phyloP scores from a whole-genome alignment of 2,329 filamentous ascomycete species.

The Diaporthe amygdali region DNA sequence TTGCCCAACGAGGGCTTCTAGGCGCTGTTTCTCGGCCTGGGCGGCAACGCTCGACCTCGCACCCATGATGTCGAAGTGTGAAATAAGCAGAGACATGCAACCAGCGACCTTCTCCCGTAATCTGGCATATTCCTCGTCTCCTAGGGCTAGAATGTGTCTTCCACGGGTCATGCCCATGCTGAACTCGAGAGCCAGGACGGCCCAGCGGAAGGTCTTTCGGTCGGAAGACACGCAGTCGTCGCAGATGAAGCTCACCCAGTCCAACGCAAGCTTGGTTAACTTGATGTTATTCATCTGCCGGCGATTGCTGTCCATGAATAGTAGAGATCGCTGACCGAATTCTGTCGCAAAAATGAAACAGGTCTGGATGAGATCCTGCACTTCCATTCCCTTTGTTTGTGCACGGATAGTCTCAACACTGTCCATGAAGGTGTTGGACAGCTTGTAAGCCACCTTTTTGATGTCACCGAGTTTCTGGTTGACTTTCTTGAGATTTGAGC shows the following conservation, averaged over 20 bases:
- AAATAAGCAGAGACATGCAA: conserved; percentile 96
- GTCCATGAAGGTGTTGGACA: conserved; percentile 98
- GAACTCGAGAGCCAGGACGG: conserved; percentile 92
- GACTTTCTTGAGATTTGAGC: conserved; percentile 91
- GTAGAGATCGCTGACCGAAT: conserved; percentile 91
- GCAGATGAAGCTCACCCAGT: conserved; percentile 98
- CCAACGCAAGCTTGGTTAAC: conserved; percentile 87
- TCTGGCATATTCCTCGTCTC: conserved; percentile 83
- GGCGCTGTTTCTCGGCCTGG: conserved; percentile 87
- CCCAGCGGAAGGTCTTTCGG: conserved; percentile 96
- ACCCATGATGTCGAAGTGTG: conserved; percentile 99
- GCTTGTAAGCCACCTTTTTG: conserved; percentile 92
- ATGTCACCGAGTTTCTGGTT: conserved; percentile 92
- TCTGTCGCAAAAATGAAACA: conserved; percentile 99
- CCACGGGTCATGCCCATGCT: conserved; percentile 97
- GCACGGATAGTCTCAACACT: conserved; percentile 91
- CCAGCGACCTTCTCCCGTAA: conserved; percentile 89
- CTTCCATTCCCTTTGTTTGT: conserved; percentile 83
- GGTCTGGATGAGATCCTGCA: conserved; percentile 94
- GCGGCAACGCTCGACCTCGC: conserved; percentile 91
- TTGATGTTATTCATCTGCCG: conserved; percentile 98
- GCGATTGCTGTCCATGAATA: conserved; percentile 95
- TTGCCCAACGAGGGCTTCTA: conserved; percentile 80
- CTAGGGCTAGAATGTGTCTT: conserved; percentile 88
- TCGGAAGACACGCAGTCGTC: conserved; percentile 95